phyloP scores from a whole-genome alignment of 805 yeast genomes.

The Candida sithepensis region DNA sequence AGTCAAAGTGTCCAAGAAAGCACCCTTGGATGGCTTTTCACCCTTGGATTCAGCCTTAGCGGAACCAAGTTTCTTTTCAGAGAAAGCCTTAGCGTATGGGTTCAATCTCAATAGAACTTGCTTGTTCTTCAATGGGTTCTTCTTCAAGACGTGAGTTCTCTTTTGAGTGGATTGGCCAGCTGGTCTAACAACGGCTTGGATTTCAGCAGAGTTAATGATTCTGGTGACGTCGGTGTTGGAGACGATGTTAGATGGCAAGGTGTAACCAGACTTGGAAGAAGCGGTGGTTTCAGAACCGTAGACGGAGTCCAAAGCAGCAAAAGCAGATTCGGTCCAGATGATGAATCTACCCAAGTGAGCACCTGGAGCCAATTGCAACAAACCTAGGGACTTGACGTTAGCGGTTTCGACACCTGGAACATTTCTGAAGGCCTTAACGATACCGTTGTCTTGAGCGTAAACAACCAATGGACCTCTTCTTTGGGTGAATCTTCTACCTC shows the following conservation, averaged over 20 bases:
- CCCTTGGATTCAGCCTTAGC: constrained; percentile 63
- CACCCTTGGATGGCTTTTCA: constrained; percentile 68
- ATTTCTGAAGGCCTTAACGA: constrained; percentile 98
- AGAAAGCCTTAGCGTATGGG: constrained; percentile 98
- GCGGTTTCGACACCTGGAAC: constrained; percentile 99
- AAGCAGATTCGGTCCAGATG: constrained; percentile 99
- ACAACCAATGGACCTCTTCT: constrained; percentile 99
- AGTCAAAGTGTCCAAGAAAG: constrained; percentile 65
- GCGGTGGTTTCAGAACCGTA: constrained; percentile 91
- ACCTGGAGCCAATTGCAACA: constrained; percentile 99
- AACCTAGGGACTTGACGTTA: constrained; percentile 85
- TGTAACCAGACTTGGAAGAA: constrained; percentile 82
- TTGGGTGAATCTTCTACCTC: constrained; percentile 99
- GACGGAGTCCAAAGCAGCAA: constrained; percentile 92
- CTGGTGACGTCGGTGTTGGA: constrained; percentile 95
- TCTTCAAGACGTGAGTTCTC: constrained; percentile 95
- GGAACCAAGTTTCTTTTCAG: constrained; percentile 88
- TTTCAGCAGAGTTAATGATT: constrained; percentile 98
- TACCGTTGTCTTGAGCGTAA: constrained; percentile 96
- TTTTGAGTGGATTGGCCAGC: constrained; percentile 92
- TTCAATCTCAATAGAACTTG: constrained; percentile 95
- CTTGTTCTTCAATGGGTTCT: constrained; percentile 99
- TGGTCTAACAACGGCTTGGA: constrained; percentile 95
- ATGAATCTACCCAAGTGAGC: constrained; percentile 99
- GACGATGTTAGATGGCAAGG: constrained; percentile 91